Evolutionary conservation across 2,329 filamentous ascomycete genomes (phyloP).

Genomic region (Cladobotryum protrusum): DNA sequence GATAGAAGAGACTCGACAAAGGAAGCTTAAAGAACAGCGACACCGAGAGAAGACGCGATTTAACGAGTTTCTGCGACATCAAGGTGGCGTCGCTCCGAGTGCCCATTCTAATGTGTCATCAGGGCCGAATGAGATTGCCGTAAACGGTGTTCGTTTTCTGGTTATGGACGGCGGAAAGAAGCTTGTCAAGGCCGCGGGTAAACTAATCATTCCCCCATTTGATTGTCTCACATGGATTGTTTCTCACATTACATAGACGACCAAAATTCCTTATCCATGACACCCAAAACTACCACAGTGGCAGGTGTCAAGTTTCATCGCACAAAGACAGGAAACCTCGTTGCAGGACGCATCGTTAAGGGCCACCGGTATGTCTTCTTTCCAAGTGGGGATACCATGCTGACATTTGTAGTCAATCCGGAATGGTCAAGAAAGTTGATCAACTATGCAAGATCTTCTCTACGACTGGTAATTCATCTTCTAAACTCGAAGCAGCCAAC

Average conservation of each 20-base stretch:
- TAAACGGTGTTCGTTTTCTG: conserved; percentile 68
- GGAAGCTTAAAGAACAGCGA: conserved; percentile 48
- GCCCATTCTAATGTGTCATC: conserved; percentile 20
- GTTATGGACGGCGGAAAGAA: conserved; percentile 77
- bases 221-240: not conserved
- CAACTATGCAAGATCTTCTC: conserved; percentile 69
- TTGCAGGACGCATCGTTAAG: conserved; percentile 68
- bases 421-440: conserved; percentile 59
- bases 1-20: conserved; percentile 61
- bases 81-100: conserved; percentile 15
- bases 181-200: conserved; percentile 67
- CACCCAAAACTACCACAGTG: conserved; percentile 66
- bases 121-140: conserved; percentile 54
- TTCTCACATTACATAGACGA: conserved; percentile 39
- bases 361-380: conserved; percentile 61
- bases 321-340: conserved; percentile 82
- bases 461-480: conserved; percentile 59
- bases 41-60: conserved; percentile 55
- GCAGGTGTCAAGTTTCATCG: conserved; percentile 77
- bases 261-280: conserved; percentile 54
- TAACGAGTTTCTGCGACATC: conserved; percentile 27
- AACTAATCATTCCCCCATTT: conserved; percentile 6
- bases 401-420: conserved; percentile 43
- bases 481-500: conserved; percentile 20
- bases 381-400: conserved; percentile 22